phyloP scores from a whole-genome alignment of 352 stramenopile genomes.

The Phytophthora sp. region DNA sequence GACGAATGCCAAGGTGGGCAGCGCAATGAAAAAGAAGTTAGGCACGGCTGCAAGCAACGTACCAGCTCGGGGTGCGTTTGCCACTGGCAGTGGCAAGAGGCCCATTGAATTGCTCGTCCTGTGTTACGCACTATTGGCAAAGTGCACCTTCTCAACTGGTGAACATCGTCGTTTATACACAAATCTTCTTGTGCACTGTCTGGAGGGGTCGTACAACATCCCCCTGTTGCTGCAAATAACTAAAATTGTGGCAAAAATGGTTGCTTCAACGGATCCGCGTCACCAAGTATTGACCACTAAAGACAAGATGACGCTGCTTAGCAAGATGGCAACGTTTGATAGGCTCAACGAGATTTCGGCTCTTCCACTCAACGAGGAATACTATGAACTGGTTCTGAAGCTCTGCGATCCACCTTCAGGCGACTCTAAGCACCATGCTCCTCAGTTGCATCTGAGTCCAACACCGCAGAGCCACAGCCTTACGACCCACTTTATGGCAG shows the following conservation, averaged over 20 bases:
- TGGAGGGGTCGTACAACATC: conserved; percentile 87
- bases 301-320: conserved; percentile 88
- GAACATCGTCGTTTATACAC: conserved; percentile 84
- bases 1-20: conserved; percentile 23
- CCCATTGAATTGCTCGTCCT: conserved; percentile 84
- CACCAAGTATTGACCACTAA: conserved; percentile 83
- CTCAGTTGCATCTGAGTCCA: conserved; percentile 74
- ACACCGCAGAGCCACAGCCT: conserved; percentile 67
- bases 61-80: conserved; percentile 24
- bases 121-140: conserved; percentile 80
- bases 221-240: conserved; percentile 84
- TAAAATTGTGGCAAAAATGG: conserved; percentile 74
- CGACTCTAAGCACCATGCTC: conserved; percentile 58
- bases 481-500: conserved; percentile 81
- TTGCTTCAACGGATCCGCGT: conserved; percentile 51
- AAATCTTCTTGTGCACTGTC: conserved; percentile 84
- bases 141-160: conserved; percentile 73
- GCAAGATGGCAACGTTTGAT: conserved; percentile 88
- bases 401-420: conserved; percentile 62
- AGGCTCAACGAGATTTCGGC: conserved; percentile 86
- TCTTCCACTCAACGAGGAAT: conserved; percentile 80
- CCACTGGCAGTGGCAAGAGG: conserved; percentile 47
- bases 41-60: conserved; percentile 20
- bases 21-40: conserved; percentile 52
- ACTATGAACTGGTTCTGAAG: conserved; percentile 79